Evolutionary conservation across 129 eudicot genomes (phyloP), one percentile per base, ranked within the genome.

Genomic region (Centella asiatica): DNA sequence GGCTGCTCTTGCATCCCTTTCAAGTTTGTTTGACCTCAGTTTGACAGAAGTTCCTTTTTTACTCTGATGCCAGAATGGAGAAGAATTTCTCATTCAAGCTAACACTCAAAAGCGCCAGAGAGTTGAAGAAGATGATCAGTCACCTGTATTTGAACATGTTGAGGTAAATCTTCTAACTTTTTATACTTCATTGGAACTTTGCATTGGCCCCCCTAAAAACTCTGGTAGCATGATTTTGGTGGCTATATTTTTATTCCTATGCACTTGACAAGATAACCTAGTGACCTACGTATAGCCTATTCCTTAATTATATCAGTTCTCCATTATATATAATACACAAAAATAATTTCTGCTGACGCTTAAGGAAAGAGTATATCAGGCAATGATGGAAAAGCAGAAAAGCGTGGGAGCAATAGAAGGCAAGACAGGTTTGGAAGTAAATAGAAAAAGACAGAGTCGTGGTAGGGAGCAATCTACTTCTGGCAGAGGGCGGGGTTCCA

Each of bases 61-160:
- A 65, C 62, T 68, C 46, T 17, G 55, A 65, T 69, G 50, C 57
- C 75, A 92, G 98, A 92, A 70, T 68, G 98, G 90, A 57, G 85
- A 80, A 42, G 95, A 79, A 31, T 92, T 69, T 80, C 95, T 87
- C 60, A 92, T 92, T 70, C 88, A 73, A 84, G 96, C 98, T 5
- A 92, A 84, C 81, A 84, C 83, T 70, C 85, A 84, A 77, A 92
- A 92, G 80, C 98, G 96, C 56, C 81, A 79, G 52, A 92, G 79
- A 74, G 71, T 82, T 36, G 71, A 78, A 15, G 88, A 85, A 33
- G 85, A 73, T 71, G 76, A 73, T 53, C 73, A 73, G 69, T 60
- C 79, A 64, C 17, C 76, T 68, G 68, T 60, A 29, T 36, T 58
- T 22, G 81, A 80, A 62, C 76, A 74, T 52, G 72, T 68, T 67